Percentiles rank a stretch among this genome's conserved stretches.
Evolutionary conservation across 306 rosid genomes (phyloP).

Genomic region (Malus fusca): DNA sequence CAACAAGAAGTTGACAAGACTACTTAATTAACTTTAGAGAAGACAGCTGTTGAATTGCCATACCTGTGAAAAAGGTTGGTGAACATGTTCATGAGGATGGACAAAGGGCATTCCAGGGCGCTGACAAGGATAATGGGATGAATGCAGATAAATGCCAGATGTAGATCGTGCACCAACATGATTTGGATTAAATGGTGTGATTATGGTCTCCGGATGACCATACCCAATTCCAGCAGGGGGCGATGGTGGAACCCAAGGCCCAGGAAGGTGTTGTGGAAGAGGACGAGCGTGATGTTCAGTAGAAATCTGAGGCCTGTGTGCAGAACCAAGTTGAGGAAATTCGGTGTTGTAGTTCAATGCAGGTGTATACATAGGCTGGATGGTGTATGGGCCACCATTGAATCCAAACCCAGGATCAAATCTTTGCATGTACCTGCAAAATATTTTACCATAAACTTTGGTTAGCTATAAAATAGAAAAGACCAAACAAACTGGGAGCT

Average conservation of each 20-base stretch:
- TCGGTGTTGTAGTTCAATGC: conserved; percentile 85
- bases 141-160: conserved; percentile 67
- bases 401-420: conserved; percentile 97
- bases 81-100: conserved; percentile 74
- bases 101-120: conserved; percentile 78
- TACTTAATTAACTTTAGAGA: background rate
- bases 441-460: conserved; percentile 3
- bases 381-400: conserved; percentile 75
- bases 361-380: conserved; percentile 88
- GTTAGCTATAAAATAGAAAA: background rate
- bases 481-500: background rate
- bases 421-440: conserved; percentile 83
- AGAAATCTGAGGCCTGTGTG: conserved; percentile 75
- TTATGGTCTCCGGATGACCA: conserved; percentile 76
- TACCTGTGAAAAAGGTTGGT: conserved; percentile 88
- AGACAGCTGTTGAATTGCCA: background rate
- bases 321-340: conserved; percentile 89
- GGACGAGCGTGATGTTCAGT: conserved; percentile 71
- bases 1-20: background rate
- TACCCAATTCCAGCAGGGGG: conserved; percentile 73
- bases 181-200: conserved; percentile 63
- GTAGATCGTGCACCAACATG: conserved; percentile 70
- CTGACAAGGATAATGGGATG: conserved; percentile 85
- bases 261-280: conserved; percentile 70
- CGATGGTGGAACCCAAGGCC: conserved; percentile 63